A percentile compares a stretch with the other conserved stretches of the same genome.
Evolutionary conservation across 2,329 filamentous ascomycete species (phyloP).

Genomic region (Orbilia quercus): DNA sequence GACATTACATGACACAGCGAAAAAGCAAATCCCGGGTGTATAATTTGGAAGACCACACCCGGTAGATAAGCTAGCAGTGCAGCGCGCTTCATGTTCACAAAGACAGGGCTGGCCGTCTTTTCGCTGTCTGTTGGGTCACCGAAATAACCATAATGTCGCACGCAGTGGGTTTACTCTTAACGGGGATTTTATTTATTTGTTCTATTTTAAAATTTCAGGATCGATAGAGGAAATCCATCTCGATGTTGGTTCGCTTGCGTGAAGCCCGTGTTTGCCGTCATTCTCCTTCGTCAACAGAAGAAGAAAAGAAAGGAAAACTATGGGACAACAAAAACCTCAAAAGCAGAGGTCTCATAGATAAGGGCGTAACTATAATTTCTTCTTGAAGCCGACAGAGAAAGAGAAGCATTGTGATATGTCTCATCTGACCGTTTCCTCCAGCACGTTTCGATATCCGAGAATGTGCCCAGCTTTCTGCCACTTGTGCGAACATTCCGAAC

Average conservation of each 20-base stretch:
- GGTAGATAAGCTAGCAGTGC: constrained; percentile 36
- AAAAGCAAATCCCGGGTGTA: constrained; percentile 46
- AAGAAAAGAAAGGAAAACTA: constrained; percentile 6
- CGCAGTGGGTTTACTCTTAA: too few relatives aligned
- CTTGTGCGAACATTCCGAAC: constrained; percentile 34
- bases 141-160: constrained; percentile 6
- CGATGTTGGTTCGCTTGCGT: constrained; percentile 6
- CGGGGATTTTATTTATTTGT: too few relatives aligned
- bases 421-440: constrained; percentile 35
- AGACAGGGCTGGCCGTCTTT: neutral
- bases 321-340: neutral
- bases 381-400: constrained; percentile 7
- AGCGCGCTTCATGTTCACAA: too few relatives aligned
- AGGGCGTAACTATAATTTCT: constrained; percentile 3
- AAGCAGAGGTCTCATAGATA: constrained; percentile 43
- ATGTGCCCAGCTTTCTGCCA: constrained; percentile 27
- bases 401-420: constrained; percentile 31
- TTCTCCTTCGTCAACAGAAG: constrained; percentile 10
- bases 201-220: constrained; percentile 24
- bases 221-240: neutral
- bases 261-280: constrained; percentile 2
- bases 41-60: constrained; percentile 46
- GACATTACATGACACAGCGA: constrained; percentile 35
- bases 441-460: constrained; percentile 43
- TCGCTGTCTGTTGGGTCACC: constrained; percentile 12